Conservation (phyloP, 306 rosid genomes). For the Prunus mongolica region DNA sequence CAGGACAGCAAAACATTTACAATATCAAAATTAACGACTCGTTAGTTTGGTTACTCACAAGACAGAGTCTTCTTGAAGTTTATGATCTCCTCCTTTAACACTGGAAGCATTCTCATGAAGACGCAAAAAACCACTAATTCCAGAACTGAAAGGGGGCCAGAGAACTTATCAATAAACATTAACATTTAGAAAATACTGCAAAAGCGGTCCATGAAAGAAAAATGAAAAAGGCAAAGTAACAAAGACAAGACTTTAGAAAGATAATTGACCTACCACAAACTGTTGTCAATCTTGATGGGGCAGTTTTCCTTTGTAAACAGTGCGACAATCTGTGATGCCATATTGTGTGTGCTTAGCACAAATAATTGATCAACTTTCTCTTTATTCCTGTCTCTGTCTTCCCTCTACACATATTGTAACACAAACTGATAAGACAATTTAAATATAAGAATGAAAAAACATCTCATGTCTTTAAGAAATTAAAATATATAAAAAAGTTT, state of each 20-base stretch:
- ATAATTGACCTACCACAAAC: slow-evolving; percentile 27
- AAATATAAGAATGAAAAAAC: neutral
- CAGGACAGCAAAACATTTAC: neutral
- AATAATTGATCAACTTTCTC: slow-evolving; percentile 31
- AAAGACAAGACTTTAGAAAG: neutral
- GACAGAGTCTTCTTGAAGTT: slow-evolving; percentile 16
- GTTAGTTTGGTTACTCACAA: slow-evolving; percentile 24
- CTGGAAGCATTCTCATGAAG: neutral
- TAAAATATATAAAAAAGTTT: neutral
- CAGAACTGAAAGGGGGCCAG: slow-evolving; percentile 21
- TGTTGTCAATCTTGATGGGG: neutral
- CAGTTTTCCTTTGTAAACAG: neutral
- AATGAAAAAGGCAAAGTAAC: neutral
- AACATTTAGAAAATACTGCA: neutral
- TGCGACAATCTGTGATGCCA: slow-evolving; percentile 24
- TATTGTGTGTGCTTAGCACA: slow-evolving; percentile 10
- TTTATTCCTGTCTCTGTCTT: slow-evolving; percentile 17
- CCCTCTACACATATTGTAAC: slow-evolving; percentile 14
- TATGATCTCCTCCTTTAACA: neutral
- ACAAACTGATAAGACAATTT: neutral
- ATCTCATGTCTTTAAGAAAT: neutral
- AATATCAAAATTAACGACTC: neutral
- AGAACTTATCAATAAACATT: neutral
- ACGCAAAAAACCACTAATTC: slow-evolving; percentile 30
- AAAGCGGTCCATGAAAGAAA: too few relatives aligned